Conservation (phyloP, 768 basidiomycete genomes). For the Gymnopilus dilepis region DNA sequence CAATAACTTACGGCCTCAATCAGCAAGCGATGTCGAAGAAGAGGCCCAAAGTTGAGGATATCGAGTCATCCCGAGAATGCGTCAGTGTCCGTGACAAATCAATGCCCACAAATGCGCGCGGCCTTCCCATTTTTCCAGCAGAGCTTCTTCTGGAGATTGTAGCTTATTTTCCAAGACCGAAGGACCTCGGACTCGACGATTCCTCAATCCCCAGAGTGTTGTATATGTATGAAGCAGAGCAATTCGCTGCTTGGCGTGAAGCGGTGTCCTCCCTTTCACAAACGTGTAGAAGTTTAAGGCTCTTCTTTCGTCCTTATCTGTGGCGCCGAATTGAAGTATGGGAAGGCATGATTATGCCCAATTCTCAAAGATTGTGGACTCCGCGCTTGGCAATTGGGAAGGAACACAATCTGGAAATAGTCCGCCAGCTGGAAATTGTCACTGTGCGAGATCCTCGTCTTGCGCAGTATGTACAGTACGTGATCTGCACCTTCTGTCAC, state of each 20-base stretch:
- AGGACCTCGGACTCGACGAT: neutral
- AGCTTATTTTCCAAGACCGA: neutral
- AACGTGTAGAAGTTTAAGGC: neutral
- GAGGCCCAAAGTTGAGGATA: neutral
- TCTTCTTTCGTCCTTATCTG: neutral
- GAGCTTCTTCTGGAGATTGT: slow-evolving; percentile 7
- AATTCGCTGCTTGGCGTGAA: neutral
- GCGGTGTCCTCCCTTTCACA: neutral
- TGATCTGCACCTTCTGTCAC: neutral
- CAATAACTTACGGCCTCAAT: too few species aligned
- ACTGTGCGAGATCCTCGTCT: slow-evolving; percentile 17
- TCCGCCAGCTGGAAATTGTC: slow-evolving; percentile 17
- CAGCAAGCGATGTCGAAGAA: neutral
- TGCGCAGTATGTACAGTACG: slow-evolving; percentile 15
- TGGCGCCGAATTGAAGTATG: neutral
- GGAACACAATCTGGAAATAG: slow-evolving; percentile 6
- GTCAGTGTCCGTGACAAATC: neutral
- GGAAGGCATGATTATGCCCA: neutral
- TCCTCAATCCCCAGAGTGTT: neutral
- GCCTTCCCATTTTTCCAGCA: neutral
- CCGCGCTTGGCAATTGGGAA: neutral
- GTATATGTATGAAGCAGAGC: neutral
- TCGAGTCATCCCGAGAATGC: neutral
- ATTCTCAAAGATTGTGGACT: neutral
- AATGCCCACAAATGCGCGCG: neutral